phyloP scores from a whole-genome alignment of 108 stramenopile species.

The Nannochloropsis granulata region DNA sequence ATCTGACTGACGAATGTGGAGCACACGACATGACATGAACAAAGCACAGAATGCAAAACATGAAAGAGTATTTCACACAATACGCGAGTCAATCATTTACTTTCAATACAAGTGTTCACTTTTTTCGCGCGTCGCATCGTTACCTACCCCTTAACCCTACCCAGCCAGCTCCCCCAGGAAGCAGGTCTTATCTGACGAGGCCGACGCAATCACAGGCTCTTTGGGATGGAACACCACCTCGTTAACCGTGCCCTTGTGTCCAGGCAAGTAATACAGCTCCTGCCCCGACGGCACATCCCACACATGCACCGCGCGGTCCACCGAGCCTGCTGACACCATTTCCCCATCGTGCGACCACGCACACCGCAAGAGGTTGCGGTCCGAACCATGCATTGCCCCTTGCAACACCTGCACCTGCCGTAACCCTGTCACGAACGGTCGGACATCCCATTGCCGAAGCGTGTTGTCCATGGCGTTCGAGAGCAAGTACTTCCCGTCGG shows the following conservation, averaged over 20 bases:
- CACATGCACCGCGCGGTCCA: constrained; percentile 65
- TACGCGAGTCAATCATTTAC: neutral
- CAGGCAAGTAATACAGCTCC: constrained; percentile 65
- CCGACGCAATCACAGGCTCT: constrained; percentile 25
- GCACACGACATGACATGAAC: too few species aligned
- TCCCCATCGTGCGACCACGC: constrained; percentile 62
- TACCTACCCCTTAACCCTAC: neutral
- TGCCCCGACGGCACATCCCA: constrained; percentile 62
- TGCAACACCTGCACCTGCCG: constrained; percentile 48
- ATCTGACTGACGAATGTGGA: too few species aligned
- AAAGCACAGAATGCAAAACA: neutral
- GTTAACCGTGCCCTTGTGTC: constrained; percentile 69
- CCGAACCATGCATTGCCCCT: constrained; percentile 57
- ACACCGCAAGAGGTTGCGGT: constrained; percentile 66
- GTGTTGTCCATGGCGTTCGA: constrained; percentile 67
- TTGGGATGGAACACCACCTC: constrained; percentile 42
- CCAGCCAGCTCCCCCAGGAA: constrained; percentile 26
- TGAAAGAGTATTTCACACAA: neutral
- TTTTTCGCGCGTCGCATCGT: neutral
- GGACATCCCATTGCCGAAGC: constrained; percentile 56
- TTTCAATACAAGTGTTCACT: neutral
- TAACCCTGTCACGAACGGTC: constrained; percentile 46
- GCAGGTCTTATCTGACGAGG: constrained; percentile 20
- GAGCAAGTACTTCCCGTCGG: constrained; percentile 52
- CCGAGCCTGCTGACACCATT: constrained; percentile 63